phyloP scores from a whole-genome alignment of 805 yeast species.

The Limtongia smithiae region DNA sequence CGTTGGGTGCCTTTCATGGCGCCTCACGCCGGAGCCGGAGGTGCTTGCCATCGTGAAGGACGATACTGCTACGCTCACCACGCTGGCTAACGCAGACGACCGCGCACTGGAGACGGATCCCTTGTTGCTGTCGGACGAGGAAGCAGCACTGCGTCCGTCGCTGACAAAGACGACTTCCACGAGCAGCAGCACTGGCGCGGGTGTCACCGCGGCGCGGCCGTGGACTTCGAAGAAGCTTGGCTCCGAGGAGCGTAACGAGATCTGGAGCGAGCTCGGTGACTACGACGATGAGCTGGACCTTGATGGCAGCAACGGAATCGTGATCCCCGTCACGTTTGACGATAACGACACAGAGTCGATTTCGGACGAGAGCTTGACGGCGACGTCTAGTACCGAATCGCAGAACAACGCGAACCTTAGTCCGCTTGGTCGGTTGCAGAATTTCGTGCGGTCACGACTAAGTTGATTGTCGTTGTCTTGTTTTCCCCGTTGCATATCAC shows the following conservation, averaged over 20 bases:
- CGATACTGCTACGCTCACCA: slow-evolving; percentile 16
- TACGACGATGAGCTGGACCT: slow-evolving; percentile 20
- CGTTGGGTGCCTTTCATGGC: slow-evolving; percentile 63
- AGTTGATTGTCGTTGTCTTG: background rate
- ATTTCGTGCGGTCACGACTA: slow-evolving; percentile 9
- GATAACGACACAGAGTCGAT: slow-evolving; percentile 18
- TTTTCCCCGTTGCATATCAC: background rate
- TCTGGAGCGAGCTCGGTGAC: slow-evolving; percentile 27
- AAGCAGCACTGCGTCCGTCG: slow-evolving; percentile 6
- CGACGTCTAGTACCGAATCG: slow-evolving; percentile 9
- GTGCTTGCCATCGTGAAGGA: slow-evolving; percentile 9
- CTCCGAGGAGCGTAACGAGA: slow-evolving; percentile 22
- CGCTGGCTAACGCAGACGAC: slow-evolving; percentile 9
- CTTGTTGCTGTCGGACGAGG: slow-evolving; percentile 15
- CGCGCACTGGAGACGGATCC: slow-evolving; percentile 22
- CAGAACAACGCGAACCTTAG: background rate
- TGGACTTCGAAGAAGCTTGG: slow-evolving; percentile 25
- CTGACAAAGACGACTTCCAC: slow-evolving; percentile 6
- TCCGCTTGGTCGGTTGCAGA: slow-evolving; percentile 15
- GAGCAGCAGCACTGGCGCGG: background rate
- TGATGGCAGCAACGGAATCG: slow-evolving; percentile 9
- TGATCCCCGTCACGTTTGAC: slow-evolving; percentile 19
- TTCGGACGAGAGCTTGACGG: slow-evolving; percentile 25
- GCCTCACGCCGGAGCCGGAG: slow-evolving; percentile 32
- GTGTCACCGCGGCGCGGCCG: slow-evolving; percentile 6